Evolutionary conservation across 352 stramenopile species (phyloP).

Genomic region (Pythium grandisporangium): DNA sequence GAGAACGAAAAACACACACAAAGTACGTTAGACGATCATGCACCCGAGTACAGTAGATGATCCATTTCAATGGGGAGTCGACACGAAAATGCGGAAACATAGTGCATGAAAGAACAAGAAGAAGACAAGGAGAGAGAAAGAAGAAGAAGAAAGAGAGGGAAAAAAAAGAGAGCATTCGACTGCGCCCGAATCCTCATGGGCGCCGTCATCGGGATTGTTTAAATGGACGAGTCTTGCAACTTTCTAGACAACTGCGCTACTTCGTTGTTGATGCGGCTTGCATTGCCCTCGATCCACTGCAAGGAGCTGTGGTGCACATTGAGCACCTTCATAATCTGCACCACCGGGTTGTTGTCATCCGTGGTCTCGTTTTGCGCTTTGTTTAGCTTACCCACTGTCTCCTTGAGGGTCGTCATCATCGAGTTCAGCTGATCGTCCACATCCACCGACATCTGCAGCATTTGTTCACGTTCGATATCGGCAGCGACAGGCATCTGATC

Average conservation of each 20-base stretch:
- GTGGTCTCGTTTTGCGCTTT: constrained; percentile 62
- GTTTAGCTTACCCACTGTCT: constrained; percentile 83
- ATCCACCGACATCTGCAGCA: constrained; percentile 78
- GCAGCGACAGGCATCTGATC: constrained; percentile 78
- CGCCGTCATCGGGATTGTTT: no score
- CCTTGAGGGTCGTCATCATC: constrained; percentile 82
- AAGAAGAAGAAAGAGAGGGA: constrained; percentile 3
- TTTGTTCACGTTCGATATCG: constrained; percentile 82
- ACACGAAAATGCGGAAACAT: no score
- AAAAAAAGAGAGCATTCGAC: no score
- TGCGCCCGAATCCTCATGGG: no score
- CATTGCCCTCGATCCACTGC: constrained; percentile 77
- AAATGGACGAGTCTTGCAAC: constrained; percentile 60
- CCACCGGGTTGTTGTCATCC: constrained; percentile 69
- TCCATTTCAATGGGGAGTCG: no score
- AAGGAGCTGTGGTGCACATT: constrained; percentile 87
- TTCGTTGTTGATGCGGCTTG: constrained; percentile 53
- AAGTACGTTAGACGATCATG: no score
- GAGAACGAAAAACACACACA: no score
- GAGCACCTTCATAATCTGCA: constrained; percentile 86
- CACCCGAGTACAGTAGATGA: no score
- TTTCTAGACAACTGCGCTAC: constrained; percentile 56
- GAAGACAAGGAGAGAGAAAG: no score
- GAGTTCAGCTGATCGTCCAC: constrained; percentile 82
- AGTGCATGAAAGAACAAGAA: no score